Evolutionary conservation across 805 yeast species (phyloP), one percentile per base, ranked within the genome.

Genomic region (Monosporozyma siamensis): DNA sequence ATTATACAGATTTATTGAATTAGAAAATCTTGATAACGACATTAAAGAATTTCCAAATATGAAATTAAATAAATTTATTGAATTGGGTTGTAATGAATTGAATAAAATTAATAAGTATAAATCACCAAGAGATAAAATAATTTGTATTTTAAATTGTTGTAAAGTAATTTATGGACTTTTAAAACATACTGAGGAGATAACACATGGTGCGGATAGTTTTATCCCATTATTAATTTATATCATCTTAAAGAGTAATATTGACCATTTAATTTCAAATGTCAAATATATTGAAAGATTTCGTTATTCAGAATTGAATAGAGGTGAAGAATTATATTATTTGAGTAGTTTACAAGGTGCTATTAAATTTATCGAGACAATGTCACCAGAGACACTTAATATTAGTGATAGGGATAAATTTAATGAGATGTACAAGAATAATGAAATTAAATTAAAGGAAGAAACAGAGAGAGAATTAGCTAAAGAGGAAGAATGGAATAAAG

Each of bases 41-140:
- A 64, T 63, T 77, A 18, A 65, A 71, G 17, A 61, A 11, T 29
- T 29, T 3, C n/a, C 38, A 6, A 18, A 35, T 8, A 15, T 20
- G 11, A 49, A 65, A 39, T 69, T 77, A 3, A 66, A 69, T 18
- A 70, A 72, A 20, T 89, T 78, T 61, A 72, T 78, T 51, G 70
- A 59, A 52, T 70, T 82, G 44, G 92, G 97, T 0, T 72, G 80
- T 1, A 68, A 67, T 10, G 97, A 92, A 61, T 69, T 92, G 39
- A 68, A 70, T 48, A 87, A 87, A 52, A 79, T 92, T 54, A 82
- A 83, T 60, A 71, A 76, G 41, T 94, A 82, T 59, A 75, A 94
- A 52, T 90, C 97, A 0, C 98, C 98, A 12, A 70, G 98, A 41
- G 98, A 94, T 58, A 92, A 92, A 56, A 78, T 87, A 48, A 86